A percentile compares a stretch with the other conserved stretches of the same genome.
phyloP scores from a whole-genome alignment of 768 basidiomycete species.

The Suillus luteus region DNA sequence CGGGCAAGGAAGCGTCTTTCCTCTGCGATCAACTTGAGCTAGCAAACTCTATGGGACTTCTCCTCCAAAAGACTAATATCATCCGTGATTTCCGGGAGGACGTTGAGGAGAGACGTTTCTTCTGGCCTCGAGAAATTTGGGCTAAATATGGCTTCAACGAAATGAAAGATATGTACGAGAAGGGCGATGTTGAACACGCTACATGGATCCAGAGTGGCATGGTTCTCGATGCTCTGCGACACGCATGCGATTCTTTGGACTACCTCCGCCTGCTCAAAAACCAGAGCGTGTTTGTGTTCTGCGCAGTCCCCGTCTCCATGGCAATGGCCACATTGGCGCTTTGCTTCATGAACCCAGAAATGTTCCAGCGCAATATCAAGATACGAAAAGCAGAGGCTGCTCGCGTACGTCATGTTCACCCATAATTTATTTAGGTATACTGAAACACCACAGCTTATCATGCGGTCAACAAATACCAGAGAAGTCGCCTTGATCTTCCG shows the following conservation, averaged over 20 bases:
- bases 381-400: slow-evolving; percentile 93
- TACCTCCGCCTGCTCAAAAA: slow-evolving; percentile 86
- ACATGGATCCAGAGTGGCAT: slow-evolving; percentile 85
- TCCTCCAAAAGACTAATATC: slow-evolving; percentile 98
- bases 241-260: slow-evolving; percentile 84
- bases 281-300: slow-evolving; percentile 94
- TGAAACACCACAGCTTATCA: slow-evolving; percentile 66
- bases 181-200: slow-evolving; percentile 63
- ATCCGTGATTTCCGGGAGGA: slow-evolving; percentile 96
- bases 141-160: slow-evolving; percentile 72
- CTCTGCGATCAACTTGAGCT: slow-evolving; percentile 82
- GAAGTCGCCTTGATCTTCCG: slow-evolving; percentile 91
- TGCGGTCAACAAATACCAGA: slow-evolving; percentile 87
- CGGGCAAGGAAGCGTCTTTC: slow-evolving; percentile 76
- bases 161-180: slow-evolving; percentile 65
- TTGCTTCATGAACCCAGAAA: slow-evolving; percentile 90
- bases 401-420: slow-evolving; percentile 47
- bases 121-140: slow-evolving; percentile 98
- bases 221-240: slow-evolving; percentile 84
- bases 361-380: slow-evolving; percentile 90
- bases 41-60: slow-evolving; percentile 91
- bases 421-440: background rate
- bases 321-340: slow-evolving; percentile 90
- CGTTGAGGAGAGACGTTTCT: slow-evolving; percentile 76
- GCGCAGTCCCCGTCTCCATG: slow-evolving; percentile 93